These are phyloP conservation scores for Microdochium nivale DNA, from an alignment of 2,329 filamentous ascomycete genomes.

Conservation along the genomic window DNA sequence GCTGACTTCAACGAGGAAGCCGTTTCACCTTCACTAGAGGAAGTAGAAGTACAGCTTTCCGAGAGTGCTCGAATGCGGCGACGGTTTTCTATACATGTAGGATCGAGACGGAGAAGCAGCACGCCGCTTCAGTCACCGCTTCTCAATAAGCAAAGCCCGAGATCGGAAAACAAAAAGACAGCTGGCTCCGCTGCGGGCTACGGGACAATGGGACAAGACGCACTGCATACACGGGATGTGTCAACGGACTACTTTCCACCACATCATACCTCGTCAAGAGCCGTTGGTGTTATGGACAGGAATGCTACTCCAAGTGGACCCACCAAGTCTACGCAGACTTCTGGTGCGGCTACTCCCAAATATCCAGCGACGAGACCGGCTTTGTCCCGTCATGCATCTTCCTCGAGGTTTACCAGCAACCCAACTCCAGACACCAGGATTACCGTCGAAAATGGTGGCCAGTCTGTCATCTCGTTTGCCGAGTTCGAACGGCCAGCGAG, in stretches of 20 bases:
- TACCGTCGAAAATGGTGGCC: conserved; percentile 53
- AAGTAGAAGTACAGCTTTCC: neutral
- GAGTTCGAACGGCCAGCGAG: conserved; percentile 24
- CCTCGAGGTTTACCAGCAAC: conserved; percentile 61
- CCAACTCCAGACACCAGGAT: conserved; percentile 64
- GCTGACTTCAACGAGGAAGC: conserved; percentile 31
- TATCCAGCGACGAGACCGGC: conserved; percentile 29
- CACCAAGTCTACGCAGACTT: neutral
- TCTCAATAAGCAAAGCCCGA: neutral
- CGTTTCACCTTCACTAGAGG: conserved; percentile 17
- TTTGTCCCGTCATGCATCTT: conserved; percentile 43
- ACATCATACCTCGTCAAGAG: neutral
- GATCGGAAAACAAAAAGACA: neutral
- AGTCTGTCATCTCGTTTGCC: conserved; percentile 69
- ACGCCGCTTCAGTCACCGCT: neutral
- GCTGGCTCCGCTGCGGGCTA: conserved; percentile 10
- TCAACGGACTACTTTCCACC: neutral
- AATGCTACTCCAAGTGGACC: no score
- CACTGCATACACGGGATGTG: neutral
- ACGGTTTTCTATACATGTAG: neutral
- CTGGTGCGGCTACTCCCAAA: conserved; percentile 4
- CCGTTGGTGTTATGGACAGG: no score
- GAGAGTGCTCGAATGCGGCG: neutral
- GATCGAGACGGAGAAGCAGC: neutral
- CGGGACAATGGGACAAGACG: conserved; percentile 12